Base-by-base conservation (phyloP, 306 rosid species). In the Ochetophila trinervis region DNA sequence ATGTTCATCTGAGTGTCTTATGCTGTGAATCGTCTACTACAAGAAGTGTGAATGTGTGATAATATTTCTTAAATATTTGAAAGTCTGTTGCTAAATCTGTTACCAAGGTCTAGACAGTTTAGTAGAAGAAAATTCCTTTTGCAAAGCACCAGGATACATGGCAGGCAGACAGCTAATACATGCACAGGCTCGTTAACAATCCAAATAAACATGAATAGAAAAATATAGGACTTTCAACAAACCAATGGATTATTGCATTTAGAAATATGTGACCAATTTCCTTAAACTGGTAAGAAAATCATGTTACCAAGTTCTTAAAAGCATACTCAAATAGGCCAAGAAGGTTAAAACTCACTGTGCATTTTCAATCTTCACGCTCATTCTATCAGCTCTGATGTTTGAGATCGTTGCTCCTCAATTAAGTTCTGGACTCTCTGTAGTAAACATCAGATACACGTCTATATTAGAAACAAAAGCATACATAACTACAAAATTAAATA, bases 381-480 rank as follows among this genome's bases (percentile, higher is more conserved):
- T 47, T 82, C 78, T 50, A 67, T 45, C 65, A 70, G 75, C 79
- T 80, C 83, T 59, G 78, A 34, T 48, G 79, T 71, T 79, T 81
- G 90, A 68, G 87, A 53, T 24, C 65, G 86, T 66, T 80, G 87
- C 76, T 78, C 88, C 74, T 86, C 89, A 17, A 87, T 77, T 70
- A 89, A 78, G 54, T 80, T 70, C 75, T 84, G 91, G 40, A 93
- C 70, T 80, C 94, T 87, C 98, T 93, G 94, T 63, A 69, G 65
- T 57, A 72, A 52, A 72, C 37, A 74, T 60, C 60, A 80, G 49
- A 71, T 10, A 37, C 4, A 74, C 22, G 53, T 36, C 57, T 10
- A 55, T 12, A 4, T 80, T 56, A 78, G 69, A 76, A 82, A 65
- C 65, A 64, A 34, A 30, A 49, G 24, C 48, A 56, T 40, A 68